Evolutionary conservation across 805 yeast species (phyloP).

Genomic region (Candida ovalis): DNA sequence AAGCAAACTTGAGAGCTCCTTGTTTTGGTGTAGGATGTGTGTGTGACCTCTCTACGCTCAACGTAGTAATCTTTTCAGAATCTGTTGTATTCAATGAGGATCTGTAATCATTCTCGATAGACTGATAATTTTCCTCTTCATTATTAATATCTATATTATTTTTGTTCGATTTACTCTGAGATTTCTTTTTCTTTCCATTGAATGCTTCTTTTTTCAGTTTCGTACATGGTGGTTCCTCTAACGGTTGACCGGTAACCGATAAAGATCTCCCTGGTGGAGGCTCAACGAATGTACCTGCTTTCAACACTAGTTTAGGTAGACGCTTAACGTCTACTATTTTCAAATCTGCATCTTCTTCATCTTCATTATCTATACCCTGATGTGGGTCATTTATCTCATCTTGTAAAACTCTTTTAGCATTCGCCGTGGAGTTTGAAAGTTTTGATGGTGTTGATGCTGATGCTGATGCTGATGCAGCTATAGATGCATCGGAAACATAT

Average conservation of each 20-base stretch:
- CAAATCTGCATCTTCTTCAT: background rate
- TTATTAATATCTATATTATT: slow-evolving; percentile 11
- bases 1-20: background rate
- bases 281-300: slow-evolving; percentile 40
- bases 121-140: slow-evolving; percentile 5
- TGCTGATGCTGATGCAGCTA: background rate
- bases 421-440: background rate
- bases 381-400: slow-evolving; percentile 11
- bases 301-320: background rate
- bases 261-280: slow-evolving; percentile 53
- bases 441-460: background rate
- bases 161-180: slow-evolving; percentile 15
- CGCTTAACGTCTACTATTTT: background rate
- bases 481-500: background rate
- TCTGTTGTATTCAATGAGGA: slow-evolving; percentile 24
- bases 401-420: slow-evolving; percentile 8
- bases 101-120: background rate
- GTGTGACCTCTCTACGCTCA: slow-evolving; percentile 27
- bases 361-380: background rate
- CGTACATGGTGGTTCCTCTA: slow-evolving; percentile 63
- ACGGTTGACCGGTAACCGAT: slow-evolving; percentile 70
- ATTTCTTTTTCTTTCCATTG: slow-evolving; percentile 42
- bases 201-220: slow-evolving; percentile 54
- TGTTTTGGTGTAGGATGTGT: slow-evolving; percentile 13
- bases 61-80: slow-evolving; percentile 32